A percentile compares a stretch with the other conserved stretches of the same genome.
Evolutionary conservation across 2,329 filamentous ascomycete genomes (phyloP).

Genomic region (Trematosphaeria pertusa): DNA sequence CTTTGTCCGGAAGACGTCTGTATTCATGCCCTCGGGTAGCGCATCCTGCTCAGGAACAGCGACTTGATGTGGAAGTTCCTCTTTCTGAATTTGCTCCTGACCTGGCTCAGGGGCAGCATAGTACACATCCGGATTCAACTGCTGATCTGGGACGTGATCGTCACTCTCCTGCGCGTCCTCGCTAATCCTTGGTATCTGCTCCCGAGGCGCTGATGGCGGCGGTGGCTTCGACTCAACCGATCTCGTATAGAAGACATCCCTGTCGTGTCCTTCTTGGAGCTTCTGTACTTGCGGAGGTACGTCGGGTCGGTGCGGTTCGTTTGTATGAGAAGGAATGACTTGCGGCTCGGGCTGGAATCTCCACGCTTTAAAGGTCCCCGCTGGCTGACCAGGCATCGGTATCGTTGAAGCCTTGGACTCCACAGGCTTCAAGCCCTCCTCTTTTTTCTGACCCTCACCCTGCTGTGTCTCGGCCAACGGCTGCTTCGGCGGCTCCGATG

Average conservation of each 20-base stretch:
- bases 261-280: slow-evolving; percentile 51
- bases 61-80: slow-evolving; percentile 34
- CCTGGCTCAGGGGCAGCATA: slow-evolving; percentile 47
- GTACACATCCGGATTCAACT: slow-evolving; percentile 64
- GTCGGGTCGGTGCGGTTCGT: slow-evolving; percentile 50
- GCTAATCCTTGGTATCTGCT: slow-evolving; percentile 62
- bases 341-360: slow-evolving; percentile 58
- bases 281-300: slow-evolving; percentile 29
- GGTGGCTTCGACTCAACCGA: slow-evolving; percentile 56
- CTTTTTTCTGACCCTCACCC: slow-evolving; percentile 16
- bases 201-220: slow-evolving; percentile 60
- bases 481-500: slow-evolving; percentile 45
- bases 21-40: slow-evolving; percentile 65
- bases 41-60: slow-evolving; percentile 50
- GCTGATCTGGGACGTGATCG: slow-evolving; percentile 49
- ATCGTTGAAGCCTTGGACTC: slow-evolving; percentile 53
- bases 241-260: slow-evolving; percentile 64
- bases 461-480: slow-evolving; percentile 39
- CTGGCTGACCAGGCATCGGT: slow-evolving; percentile 41
- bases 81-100: slow-evolving; percentile 20
- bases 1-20: slow-evolving; percentile 67
- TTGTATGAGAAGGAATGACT: slow-evolving; percentile 60
- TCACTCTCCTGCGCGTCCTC: slow-evolving; percentile 55
- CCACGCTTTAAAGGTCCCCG: slow-evolving; percentile 50
- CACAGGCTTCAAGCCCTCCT: slow-evolving; percentile 43